Conservation (phyloP, 208 protist species). For the Tritrichomonas foetus region DNA sequence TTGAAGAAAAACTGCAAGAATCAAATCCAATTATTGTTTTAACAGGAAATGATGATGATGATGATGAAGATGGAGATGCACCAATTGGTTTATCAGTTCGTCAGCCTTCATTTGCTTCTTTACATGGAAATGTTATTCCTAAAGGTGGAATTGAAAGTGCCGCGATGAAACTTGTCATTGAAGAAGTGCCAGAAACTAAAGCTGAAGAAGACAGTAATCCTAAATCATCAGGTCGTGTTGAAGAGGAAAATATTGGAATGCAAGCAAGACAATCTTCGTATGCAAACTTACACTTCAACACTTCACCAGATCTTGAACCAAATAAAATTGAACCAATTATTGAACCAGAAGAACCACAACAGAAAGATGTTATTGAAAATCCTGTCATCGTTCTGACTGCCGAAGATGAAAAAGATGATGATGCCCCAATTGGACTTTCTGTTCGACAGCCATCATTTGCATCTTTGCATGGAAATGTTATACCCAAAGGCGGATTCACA, state of each 20-base stretch:
- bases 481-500: constrained; percentile 12
- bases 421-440: not conserved
- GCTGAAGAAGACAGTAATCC: no score
- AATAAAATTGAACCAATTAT: no score
- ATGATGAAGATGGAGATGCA: not conserved
- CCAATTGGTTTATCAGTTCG: not conserved
- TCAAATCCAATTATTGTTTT: not conserved
- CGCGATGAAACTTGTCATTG: not conserved
- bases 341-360: no score
- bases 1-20: no score
- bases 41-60: not conserved
- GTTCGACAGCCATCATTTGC: not conserved
- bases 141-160: not conserved
- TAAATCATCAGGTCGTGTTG: no score
- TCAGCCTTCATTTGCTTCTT: not conserved
- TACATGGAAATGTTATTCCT: not conserved
- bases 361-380: not conserved
- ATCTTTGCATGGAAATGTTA: not conserved
- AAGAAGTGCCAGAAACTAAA: not conserved
- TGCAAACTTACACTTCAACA: no score
- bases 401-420: not conserved
- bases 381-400: not conserved
- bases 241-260: no score
- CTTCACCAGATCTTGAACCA: no score
- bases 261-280: no score